These are phyloP conservation scores for Pseudognaphalium luteoalbum DNA, from an alignment of 129 eudicot species.

Conservation along the genomic window DNA sequence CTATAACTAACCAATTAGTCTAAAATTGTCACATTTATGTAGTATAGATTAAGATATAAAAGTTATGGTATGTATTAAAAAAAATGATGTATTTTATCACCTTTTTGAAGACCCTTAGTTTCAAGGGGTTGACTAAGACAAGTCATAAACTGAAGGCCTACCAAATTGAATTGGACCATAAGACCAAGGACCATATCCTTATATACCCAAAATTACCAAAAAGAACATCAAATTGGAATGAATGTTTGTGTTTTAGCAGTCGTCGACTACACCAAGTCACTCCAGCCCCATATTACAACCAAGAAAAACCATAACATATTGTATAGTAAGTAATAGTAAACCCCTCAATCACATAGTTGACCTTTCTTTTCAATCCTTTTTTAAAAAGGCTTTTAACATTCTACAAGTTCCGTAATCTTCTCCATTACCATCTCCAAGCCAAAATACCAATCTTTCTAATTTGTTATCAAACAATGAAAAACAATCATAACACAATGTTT, in stretches of 20 bases:
- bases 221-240: not conserved
- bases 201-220: conserved; percentile 16
- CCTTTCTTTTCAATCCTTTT: not conserved
- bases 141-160: not conserved
- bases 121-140: not conserved
- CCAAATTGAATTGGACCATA: not conserved
- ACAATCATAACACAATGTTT: conserved; percentile 26
- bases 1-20: too few species aligned
- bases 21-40: too few species aligned
- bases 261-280: conserved; percentile 33
- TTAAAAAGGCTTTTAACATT: too few species aligned
- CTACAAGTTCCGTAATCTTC: conserved; percentile 10
- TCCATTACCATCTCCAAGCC: conserved; percentile 2
- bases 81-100: too few species aligned
- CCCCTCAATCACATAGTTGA: conserved; percentile 15
- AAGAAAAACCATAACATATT: not conserved
- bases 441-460: not conserved
- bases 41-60: too few species aligned
- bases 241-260: conserved; percentile 15
- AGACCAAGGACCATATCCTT: conserved; percentile 14
- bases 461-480: conserved; percentile 25
- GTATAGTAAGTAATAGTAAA: not conserved
- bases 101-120: not conserved
- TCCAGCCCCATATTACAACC: not conserved
- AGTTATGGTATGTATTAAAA: too few species aligned